Evolutionary conservation across 78 protist species (phyloP).

Genomic region (Dictyostelium purpureum): DNA sequence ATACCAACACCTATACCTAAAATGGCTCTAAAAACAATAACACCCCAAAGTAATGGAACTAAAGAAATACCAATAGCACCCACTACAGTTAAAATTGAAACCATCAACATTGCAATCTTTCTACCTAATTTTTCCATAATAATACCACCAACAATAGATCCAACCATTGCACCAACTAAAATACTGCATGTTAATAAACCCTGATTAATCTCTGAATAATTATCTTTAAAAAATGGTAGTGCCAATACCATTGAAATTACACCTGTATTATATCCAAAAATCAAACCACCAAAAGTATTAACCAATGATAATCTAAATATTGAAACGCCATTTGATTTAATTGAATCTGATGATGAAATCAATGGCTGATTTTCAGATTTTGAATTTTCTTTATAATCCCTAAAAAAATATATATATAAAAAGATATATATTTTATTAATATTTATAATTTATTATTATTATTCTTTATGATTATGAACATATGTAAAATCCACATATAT

Average conservation of each 20-base stretch:
- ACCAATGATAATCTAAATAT: conserved; percentile 28
- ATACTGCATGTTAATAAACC: conserved; percentile 48
- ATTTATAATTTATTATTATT: too few relatives aligned
- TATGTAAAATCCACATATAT: too few relatives aligned
- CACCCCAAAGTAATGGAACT: conserved; percentile 39
- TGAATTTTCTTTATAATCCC: too few relatives aligned
- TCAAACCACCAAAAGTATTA: conserved; percentile 37
- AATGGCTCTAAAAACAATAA: neutral
- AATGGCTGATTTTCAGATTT: neutral
- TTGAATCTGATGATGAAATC: neutral
- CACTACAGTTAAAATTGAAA: neutral
- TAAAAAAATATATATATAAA: too few relatives aligned
- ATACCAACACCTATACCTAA: conserved; percentile 59
- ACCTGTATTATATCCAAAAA: conserved; percentile 65
- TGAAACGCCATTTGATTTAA: neutral
- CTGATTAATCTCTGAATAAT: neutral
- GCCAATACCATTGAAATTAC: conserved; percentile 26
- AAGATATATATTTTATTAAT: too few relatives aligned
- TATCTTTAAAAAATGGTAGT: neutral
- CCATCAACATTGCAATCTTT: neutral
- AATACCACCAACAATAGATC: conserved; percentile 37
- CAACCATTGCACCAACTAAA: conserved; percentile 59
- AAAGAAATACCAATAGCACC: conserved; percentile 35
- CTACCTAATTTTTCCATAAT: conserved; percentile 30
- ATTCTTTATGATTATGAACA: too few relatives aligned